Percentiles rank a stretch among this genome's conserved stretches.
Conservation (phyloP, 192 early-diverging fungal species). For the Glomus cerebriforme region DNA sequence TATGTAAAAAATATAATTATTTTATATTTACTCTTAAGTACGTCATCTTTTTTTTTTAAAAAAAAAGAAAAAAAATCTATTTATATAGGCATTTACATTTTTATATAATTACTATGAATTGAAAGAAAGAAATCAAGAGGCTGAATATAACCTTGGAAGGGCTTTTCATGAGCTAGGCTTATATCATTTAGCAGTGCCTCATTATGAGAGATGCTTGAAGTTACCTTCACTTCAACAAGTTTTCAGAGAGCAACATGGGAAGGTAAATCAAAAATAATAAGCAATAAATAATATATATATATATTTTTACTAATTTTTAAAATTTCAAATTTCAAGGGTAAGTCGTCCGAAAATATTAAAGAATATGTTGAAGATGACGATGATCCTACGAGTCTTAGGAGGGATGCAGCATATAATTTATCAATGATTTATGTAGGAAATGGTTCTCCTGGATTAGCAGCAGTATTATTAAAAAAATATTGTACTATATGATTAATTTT, state of each 20-base stretch:
- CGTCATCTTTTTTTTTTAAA: neutral
- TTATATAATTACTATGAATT: constrained; percentile 63
- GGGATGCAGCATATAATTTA: constrained; percentile 93
- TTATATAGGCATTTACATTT: constrained; percentile 59
- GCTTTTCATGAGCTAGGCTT: constrained; percentile 81
- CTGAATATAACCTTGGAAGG: constrained; percentile 85
- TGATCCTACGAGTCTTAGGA: constrained; percentile 56
- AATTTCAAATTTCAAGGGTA: neutral
- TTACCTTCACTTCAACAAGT: constrained; percentile 51
- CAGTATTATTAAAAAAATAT: constrained; percentile 71
- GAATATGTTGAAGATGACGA: constrained; percentile 28
- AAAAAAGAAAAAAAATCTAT: neutral
- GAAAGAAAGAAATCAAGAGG: constrained; percentile 53
- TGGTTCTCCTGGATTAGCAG: constrained; percentile 72
- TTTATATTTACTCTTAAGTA: no score
- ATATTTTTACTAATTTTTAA: neutral
- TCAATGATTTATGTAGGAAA: constrained; percentile 75
- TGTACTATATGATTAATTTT: constrained; percentile 63
- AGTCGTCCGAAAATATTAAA: neutral
- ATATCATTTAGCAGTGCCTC: constrained; percentile 75
- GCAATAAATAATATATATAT: neutral
- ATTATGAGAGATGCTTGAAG: constrained; percentile 77
- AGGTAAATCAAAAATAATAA: neutral
- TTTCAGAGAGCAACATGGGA: constrained; percentile 31
- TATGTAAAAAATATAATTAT: neutral